These are phyloP conservation scores for Eimeria sp. DNA, from an alignment of 169 alveolate species.

Conservation along the genomic window DNA sequence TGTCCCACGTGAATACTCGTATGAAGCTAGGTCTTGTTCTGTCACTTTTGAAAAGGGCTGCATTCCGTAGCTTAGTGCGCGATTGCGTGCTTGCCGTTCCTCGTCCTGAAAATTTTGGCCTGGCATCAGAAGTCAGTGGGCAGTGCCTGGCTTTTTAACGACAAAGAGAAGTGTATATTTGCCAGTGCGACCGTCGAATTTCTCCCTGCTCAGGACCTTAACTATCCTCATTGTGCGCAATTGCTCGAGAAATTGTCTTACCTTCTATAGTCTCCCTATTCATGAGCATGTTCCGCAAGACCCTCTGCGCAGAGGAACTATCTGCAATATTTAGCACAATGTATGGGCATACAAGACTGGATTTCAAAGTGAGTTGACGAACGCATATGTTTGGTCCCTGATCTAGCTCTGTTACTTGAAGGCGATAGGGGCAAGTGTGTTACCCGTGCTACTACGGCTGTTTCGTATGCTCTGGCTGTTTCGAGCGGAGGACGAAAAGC, in stretches of 20 bases:
- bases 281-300: constrained; percentile 40
- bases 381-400: neutral
- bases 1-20: constrained; percentile 63
- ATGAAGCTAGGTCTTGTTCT: constrained; percentile 48
- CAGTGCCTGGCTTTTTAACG: neutral
- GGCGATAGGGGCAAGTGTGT: neutral
- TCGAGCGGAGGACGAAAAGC: constrained; percentile 9
- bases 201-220: neutral
- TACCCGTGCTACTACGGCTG: constrained; percentile 67
- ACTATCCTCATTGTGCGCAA: neutral
- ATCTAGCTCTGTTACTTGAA: neutral
- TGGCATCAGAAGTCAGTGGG: neutral
- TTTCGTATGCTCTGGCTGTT: constrained; percentile 56
- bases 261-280: constrained; percentile 32
- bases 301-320: constrained; percentile 47
- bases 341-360: neutral
- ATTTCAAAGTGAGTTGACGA: neutral
- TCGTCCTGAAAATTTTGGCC: neutral
- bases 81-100: constrained; percentile 43
- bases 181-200: neutral
- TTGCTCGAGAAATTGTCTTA: neutral
- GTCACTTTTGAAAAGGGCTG: constrained; percentile 42
- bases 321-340: constrained; percentile 22
- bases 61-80: constrained; percentile 47
- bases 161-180: neutral